Percentiles rank a stretch among this genome's conserved stretches.
Evolutionary conservation across 306 rosid genomes (phyloP).

Genomic region (Lathyrus tuberosus): DNA sequence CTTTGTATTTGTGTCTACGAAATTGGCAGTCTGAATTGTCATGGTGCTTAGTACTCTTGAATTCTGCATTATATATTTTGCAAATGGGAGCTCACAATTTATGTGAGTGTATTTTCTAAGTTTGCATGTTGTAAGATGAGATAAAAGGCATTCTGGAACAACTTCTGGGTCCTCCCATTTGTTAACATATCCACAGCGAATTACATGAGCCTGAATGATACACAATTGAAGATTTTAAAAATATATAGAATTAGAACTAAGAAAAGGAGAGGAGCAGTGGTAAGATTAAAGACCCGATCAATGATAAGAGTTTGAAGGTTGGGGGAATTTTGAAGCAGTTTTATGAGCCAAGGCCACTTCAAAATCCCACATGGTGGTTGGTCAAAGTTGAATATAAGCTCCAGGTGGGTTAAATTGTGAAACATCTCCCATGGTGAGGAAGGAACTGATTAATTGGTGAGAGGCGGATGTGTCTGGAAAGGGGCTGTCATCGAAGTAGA

Average conservation of each 20-base stretch:
- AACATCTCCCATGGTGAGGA: neutral
- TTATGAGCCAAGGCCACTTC: neutral
- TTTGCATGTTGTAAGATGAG: too few species aligned
- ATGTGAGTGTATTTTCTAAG: too few species aligned
- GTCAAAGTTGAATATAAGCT: neutral
- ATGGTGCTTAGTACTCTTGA: neutral
- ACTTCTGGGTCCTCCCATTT: neutral
- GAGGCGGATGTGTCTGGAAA: too few species aligned
- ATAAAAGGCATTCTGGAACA: too few species aligned
- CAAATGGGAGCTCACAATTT: too few species aligned
- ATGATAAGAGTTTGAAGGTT: conserved; percentile 2
- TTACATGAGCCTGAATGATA: neutral
- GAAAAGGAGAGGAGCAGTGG: neutral
- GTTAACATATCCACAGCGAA: too few species aligned
- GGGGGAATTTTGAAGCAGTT: neutral
- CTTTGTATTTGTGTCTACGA: neutral
- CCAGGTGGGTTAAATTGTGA: neutral
- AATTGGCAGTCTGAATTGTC: neutral
- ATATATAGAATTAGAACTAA: neutral
- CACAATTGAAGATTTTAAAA: neutral
- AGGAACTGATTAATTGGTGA: too few species aligned
- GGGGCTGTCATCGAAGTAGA: too few species aligned
- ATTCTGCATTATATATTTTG: neutral
- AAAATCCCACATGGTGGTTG: fast-evolving
- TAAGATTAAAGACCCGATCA: neutral